These are phyloP conservation scores for Telfairia occidentalis DNA, from an alignment of 331 rosid species.

Conservation along the genomic window DNA sequence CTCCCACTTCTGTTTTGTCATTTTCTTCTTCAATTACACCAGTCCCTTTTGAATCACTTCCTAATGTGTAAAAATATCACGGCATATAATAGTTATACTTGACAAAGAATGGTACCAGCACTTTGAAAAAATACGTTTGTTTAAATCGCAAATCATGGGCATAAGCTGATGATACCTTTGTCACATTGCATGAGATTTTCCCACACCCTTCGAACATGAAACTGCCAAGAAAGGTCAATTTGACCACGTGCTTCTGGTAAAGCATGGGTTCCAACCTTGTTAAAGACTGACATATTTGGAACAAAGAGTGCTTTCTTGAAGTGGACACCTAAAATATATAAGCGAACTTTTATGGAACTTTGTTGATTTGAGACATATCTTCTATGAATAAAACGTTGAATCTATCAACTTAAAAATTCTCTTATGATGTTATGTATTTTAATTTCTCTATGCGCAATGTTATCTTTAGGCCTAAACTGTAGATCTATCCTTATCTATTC, in stretches of 20 bases:
- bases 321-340: slow-evolving; percentile 44
- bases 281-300: slow-evolving; percentile 62
- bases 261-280: slow-evolving; percentile 71
- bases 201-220: slow-evolving; percentile 69
- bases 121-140: not conserved
- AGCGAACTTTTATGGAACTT: slow-evolving; percentile 3
- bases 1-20: slow-evolving; percentile 42
- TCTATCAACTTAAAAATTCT: not conserved
- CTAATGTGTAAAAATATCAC: slow-evolving; percentile 12
- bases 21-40: slow-evolving; percentile 41
- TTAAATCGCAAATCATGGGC: not conserved
- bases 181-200: slow-evolving; percentile 57
- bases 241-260: slow-evolving; percentile 34
- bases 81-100: not conserved
- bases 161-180: slow-evolving; percentile 32
- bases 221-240: slow-evolving; percentile 86
- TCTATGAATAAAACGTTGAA: not conserved
- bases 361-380: not conserved
- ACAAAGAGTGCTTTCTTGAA: slow-evolving; percentile 86
- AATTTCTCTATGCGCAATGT: not conserved
- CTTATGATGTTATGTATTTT: not conserved
- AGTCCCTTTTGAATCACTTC: slow-evolving; percentile 27
- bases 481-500: not conserved
- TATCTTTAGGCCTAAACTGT: not conserved
- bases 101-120: not conserved